These are phyloP conservation scores for Yamadazyma scolyti DNA, from an alignment of 805 yeast genomes.

Conservation along the genomic window DNA sequence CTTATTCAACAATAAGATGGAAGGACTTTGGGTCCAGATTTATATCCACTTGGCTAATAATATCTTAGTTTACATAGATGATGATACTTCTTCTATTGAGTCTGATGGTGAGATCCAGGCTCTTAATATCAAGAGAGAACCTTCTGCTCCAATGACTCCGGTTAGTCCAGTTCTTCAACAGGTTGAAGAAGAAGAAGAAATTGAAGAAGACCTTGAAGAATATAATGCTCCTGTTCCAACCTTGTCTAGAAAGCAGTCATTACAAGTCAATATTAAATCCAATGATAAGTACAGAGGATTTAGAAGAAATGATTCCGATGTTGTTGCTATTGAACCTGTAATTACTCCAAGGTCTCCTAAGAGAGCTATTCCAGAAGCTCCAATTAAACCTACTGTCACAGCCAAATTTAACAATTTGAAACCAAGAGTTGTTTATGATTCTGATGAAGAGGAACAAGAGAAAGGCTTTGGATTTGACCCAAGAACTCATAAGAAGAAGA, in stretches of 20 bases:
- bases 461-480: slow-evolving; percentile 22
- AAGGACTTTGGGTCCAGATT: slow-evolving; percentile 36
- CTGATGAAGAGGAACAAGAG: slow-evolving; percentile 16
- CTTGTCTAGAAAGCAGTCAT: slow-evolving; percentile 10
- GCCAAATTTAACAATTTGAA: slow-evolving; percentile 12
- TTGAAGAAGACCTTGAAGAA: slow-evolving; percentile 2
- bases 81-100: slow-evolving; percentile 11
- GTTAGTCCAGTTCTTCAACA: slow-evolving; percentile 12
- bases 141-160: slow-evolving; percentile 11
- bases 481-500: slow-evolving; percentile 11
- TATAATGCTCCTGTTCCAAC: slow-evolving; percentile 7
- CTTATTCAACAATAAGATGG: slow-evolving; percentile 26
- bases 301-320: slow-evolving; percentile 29
- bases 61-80: slow-evolving; percentile 24
- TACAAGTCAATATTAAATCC: slow-evolving; percentile 11
- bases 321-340: slow-evolving; percentile 16
- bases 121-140: slow-evolving; percentile 16
- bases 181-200: slow-evolving; percentile 12
- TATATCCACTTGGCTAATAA: slow-evolving; percentile 38
- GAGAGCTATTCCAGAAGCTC: slow-evolving; percentile 12
- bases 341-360: slow-evolving; percentile 22
- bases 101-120: slow-evolving; percentile 19
- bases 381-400: slow-evolving; percentile 4
- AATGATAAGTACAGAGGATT: slow-evolving; percentile 37
- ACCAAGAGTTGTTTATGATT: slow-evolving; percentile 12